phyloP scores from a whole-genome alignment of 148 eudicot genomes.

The Polygonum aviculare region DNA sequence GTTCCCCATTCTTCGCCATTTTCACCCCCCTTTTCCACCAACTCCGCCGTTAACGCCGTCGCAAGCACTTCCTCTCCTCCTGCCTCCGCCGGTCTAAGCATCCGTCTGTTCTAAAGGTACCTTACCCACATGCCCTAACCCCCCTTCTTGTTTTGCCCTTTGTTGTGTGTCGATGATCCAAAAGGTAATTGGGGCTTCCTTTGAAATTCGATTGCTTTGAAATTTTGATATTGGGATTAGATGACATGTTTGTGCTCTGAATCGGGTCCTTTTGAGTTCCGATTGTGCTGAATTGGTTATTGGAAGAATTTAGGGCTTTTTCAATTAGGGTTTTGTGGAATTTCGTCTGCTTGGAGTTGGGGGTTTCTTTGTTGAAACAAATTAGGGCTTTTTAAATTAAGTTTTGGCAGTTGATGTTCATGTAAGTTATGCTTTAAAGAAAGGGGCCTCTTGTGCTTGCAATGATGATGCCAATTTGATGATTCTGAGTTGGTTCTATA shows the following conservation, averaged over 20 bases:
- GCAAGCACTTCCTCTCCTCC: background rate
- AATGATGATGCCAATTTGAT: background rate
- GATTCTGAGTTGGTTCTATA: background rate
- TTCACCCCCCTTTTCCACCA: background rate
- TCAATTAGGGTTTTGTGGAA: background rate
- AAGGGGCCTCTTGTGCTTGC: background rate
- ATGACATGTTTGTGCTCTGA: background rate
- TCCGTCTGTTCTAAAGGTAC: conserved; percentile 1
- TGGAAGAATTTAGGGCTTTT: background rate
- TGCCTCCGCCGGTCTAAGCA: background rate
- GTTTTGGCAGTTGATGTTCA: background rate
- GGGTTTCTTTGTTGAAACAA: background rate
- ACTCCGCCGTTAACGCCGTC: conserved; percentile 5
- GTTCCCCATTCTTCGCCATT: conserved; percentile 1
- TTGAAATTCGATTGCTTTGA: background rate
- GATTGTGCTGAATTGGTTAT: background rate
- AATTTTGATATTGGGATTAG: background rate
- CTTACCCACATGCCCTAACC: background rate
- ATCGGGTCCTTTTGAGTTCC: background rate
- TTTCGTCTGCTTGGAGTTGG: background rate
- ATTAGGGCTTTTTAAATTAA: too few species aligned
- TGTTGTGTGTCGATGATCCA: background rate
- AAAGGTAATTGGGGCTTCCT: background rate
- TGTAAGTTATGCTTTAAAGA: too few species aligned
- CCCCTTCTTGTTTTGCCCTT: background rate